Base-by-base conservation (phyloP, 371 early-diverging fungal genomes). In the Lichtheimia ramosa region DNA sequence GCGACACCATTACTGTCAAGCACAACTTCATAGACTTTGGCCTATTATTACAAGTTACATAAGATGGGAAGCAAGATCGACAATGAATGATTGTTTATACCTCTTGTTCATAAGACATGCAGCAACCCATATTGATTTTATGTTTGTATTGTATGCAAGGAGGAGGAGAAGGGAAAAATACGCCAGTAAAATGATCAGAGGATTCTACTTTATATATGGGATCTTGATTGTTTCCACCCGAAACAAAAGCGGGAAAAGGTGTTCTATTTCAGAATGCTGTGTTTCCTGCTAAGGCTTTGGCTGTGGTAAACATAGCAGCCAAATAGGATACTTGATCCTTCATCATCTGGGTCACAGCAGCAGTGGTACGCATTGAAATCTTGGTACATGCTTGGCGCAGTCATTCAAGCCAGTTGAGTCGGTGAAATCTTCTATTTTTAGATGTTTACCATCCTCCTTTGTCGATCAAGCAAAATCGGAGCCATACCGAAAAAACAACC, bases 1-100 rank as follows among this genome's bases (percentile, higher is more conserved):
- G 79, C 79, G 2, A 79, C 71, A 23, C 79, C 79, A 24, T 74
- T 54, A 5, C 62, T 55, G 63, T 79, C 79, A 42, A 79, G 59
- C n/a, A 58, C 65, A 23, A 79, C 79, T 68, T 79, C 79, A 54
- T 79, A 74, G 23, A 79, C 69, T 34, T 34, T 34, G 34, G 34
- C 34, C 34, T 34, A 8, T 8, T 34, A 10, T 34, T 8, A 34
- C 1, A 27, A 27, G 3, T 3, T 28, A 6, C 5, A 34, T 34
- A 8, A 34, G 34, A 34, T 34, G 34, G 34, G 34, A 10, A 34
- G 10, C 10, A 34, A 10, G 34, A 34, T 34, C 34, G 5, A 34
- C 34, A 34, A 34, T 34, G 34, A 10, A 34, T 34, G 34, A 34
- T 34, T 34, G 34, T 34, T 34, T 34, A 34, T 34, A 34, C 34